These are phyloP conservation scores for Coemansia sp. DNA, from an alignment of 192 early-diverging fungal species.

Conservation along the genomic window DNA sequence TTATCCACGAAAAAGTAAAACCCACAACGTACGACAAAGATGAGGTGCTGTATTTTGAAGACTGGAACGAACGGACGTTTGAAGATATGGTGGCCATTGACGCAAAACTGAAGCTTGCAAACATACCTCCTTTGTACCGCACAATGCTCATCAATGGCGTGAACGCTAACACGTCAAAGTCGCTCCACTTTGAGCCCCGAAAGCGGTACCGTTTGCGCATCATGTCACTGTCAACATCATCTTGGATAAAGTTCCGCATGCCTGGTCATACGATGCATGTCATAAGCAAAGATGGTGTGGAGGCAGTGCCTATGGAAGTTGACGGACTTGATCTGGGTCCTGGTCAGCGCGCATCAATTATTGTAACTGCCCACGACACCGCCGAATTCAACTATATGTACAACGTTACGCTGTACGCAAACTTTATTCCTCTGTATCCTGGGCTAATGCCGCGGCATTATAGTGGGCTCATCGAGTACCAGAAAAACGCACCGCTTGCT, in stretches of 20 bases:
- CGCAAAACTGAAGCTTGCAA: not conserved
- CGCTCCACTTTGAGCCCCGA: slow-evolving; percentile 60
- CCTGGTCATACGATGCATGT: slow-evolving; percentile 76
- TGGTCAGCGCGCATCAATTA: slow-evolving; percentile 78
- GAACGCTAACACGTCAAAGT: slow-evolving; percentile 33
- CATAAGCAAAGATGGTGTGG: slow-evolving; percentile 77
- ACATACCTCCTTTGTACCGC: not conserved
- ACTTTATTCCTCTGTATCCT: slow-evolving; percentile 58
- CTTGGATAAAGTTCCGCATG: slow-evolving; percentile 68
- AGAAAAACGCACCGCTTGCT: not conserved
- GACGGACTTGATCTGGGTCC: slow-evolving; percentile 60
- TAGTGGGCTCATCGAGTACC: slow-evolving; percentile 20
- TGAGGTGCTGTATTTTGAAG: slow-evolving; percentile 57
- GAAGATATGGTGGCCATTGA: not conserved
- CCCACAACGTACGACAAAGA: slow-evolving; percentile 62
- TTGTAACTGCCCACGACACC: slow-evolving; percentile 66
- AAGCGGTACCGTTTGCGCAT: slow-evolving; percentile 78
- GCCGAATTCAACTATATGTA: slow-evolving; percentile 59
- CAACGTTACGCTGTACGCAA: slow-evolving; percentile 65
- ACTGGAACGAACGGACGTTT: slow-evolving; percentile 56
- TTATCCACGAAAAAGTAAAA: slow-evolving; percentile 55
- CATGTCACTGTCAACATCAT: slow-evolving; percentile 66
- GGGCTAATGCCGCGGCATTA: slow-evolving; percentile 49
- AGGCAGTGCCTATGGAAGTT: slow-evolving; percentile 57
- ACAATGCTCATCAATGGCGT: slow-evolving; percentile 42